phyloP scores from a whole-genome alignment of 2,329 filamentous ascomycete species.

The Penicillium sp. region DNA sequence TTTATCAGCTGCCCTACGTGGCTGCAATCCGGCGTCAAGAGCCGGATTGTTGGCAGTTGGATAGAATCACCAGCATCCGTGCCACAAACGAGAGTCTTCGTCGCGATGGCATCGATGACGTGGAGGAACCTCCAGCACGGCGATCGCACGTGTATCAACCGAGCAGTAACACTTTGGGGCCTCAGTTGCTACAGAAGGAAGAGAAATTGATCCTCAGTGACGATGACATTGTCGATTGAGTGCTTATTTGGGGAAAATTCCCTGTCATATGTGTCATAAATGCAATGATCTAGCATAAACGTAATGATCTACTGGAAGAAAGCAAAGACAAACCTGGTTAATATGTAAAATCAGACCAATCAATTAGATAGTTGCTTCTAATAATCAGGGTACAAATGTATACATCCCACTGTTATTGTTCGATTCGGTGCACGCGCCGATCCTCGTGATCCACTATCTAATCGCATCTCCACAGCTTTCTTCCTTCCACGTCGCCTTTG shows the following conservation, averaged over 20 bases:
- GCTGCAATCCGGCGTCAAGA: slow-evolving; percentile 56
- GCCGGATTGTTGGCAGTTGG: slow-evolving; percentile 56
- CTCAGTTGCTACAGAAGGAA: slow-evolving; percentile 44
- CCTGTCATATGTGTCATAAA: neutral
- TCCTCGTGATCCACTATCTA: slow-evolving; percentile 1
- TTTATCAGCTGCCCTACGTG: slow-evolving; percentile 87
- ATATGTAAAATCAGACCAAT: too few relatives aligned
- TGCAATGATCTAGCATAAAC: neutral
- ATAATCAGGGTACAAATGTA: too few relatives aligned
- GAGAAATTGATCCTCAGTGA: slow-evolving; percentile 73
- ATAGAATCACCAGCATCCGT: slow-evolving; percentile 65
- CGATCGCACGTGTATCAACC: slow-evolving; percentile 38
- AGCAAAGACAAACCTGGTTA: too few relatives aligned
- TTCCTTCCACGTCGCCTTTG: slow-evolving; percentile 1
- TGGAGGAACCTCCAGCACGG: slow-evolving; percentile 19
- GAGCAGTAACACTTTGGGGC: slow-evolving; percentile 26
- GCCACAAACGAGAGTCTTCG: slow-evolving; percentile 6
- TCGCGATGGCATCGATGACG: slow-evolving; percentile 53
- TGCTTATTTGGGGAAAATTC: neutral
- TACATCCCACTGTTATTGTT: too few relatives aligned
- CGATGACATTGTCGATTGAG: slow-evolving; percentile 75
- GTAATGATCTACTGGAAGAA: too few relatives aligned
- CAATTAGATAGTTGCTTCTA: too few relatives aligned
- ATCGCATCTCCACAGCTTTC: slow-evolving; percentile 3
- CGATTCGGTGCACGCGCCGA: too few relatives aligned